phyloP scores from a whole-genome alignment of 306 rosid genomes.

The Acacia crassicarpa region DNA sequence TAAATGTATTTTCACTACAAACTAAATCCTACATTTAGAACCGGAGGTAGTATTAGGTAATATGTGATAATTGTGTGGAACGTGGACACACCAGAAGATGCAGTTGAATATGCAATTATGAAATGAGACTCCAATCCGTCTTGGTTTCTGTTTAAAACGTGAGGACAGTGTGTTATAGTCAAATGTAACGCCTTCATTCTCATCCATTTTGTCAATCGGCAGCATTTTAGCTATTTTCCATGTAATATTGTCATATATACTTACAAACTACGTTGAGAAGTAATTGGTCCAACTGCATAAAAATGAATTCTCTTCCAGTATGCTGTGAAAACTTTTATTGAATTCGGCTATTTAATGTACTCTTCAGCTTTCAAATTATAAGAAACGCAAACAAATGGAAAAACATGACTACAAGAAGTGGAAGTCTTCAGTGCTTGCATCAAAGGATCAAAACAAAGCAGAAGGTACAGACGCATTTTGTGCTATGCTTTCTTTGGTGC shows the following conservation, averaged over 20 bases:
- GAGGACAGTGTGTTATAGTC: background rate
- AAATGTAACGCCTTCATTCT: background rate
- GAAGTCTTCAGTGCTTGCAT: slow-evolving; percentile 68
- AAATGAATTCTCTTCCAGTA: background rate
- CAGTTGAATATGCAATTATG: background rate
- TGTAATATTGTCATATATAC: background rate
- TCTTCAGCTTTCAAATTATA: slow-evolving; percentile 67
- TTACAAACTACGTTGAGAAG: background rate
- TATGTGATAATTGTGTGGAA: background rate
- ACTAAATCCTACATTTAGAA: too few relatives aligned
- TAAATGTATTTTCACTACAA: too few relatives aligned
- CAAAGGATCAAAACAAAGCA: slow-evolving; percentile 54
- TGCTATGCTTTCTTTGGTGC: slow-evolving; percentile 1
- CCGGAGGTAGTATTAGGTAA: too few relatives aligned
- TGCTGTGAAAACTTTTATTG: background rate
- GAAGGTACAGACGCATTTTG: slow-evolving; percentile 48
- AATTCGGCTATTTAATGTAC: slow-evolving; percentile 23
- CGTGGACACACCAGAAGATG: background rate
- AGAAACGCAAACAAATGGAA: slow-evolving; percentile 56
- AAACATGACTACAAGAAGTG: slow-evolving; percentile 60
- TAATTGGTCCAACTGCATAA: background rate
- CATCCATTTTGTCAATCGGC: background rate
- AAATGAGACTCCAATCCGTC: background rate
- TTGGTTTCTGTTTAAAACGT: background rate
- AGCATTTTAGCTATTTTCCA: background rate